Evolutionary conservation across 352 stramenopile species (phyloP), one percentile per base, ranked within the genome.

Genomic region (Phytophthora pseudosyringae): DNA sequence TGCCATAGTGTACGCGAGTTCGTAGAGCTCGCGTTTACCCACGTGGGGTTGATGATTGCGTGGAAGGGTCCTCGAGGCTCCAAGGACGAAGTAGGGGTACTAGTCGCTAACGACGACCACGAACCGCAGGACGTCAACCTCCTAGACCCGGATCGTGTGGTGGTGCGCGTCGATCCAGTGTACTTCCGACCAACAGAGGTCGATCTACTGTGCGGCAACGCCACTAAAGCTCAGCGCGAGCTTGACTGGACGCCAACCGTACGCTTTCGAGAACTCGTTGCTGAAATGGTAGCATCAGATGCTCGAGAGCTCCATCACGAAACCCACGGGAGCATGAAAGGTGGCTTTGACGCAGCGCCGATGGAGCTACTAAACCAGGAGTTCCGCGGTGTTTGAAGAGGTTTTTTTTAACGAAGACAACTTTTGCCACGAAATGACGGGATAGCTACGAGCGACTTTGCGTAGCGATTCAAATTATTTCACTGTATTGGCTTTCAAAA

Each of bases 131-230:
- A 63, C 4, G 32, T 16, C 3, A 26, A 52, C 21, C 25, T 55
- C 3, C 18, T 68, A 10, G 87, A 99, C 64, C 75, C 91, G 54
- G 82, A 83, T 29, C 81, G 88, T 18, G 83, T 98, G 26, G 71
- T 99, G 25, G 96, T 99, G 26, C 85, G 87, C 32, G 91, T 99
- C 38, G 97, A 99, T 63, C 93, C 94, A 33, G 87, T 88, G 60
- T 99, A 99, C 76, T 99, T 99, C 83, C 96, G 98, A 26, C 98
- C 97, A 18, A 98, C 97, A 3, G 98, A 99, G 75, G 97, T 99
- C 4, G 98, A 99, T 66, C 73, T 99, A 31, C 81, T 99, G 6
- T 83, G 99, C 18, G 97, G 97, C 13, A 92, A 99, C 56, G 92
- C 96, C n/a, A 77, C 70, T 33, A 99, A 99, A 67, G 97, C 97